Evolutionary conservation across 2,329 filamentous ascomycete species (phyloP).

Genomic region (Exophiala sideris): DNA sequence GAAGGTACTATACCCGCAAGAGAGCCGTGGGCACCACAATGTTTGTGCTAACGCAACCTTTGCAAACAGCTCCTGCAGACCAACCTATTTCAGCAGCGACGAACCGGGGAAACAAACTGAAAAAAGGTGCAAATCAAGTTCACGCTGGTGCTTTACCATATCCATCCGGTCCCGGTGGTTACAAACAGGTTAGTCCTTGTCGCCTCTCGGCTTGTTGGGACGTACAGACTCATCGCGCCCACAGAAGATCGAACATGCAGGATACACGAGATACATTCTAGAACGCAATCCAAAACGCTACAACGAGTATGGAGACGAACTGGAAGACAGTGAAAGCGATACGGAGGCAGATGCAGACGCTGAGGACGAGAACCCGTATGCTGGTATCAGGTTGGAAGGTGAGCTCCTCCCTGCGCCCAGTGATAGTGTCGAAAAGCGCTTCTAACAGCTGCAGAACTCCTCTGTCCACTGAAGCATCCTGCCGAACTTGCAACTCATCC

Average conservation of each 20-base stretch:
- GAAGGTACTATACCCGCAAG: conserved; percentile 36
- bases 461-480: conserved; percentile 61
- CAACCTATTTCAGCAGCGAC: conserved; percentile 53
- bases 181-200: conserved; percentile 50
- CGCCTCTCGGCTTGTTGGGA: background rate
- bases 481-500: conserved; percentile 59
- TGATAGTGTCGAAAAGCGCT: background rate
- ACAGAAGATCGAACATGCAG: conserved; percentile 60
- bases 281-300: conserved; percentile 57
- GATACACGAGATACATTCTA: conserved; percentile 59
- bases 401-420: conserved; percentile 26
- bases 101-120: conserved; percentile 61
- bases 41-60: conserved; percentile 5
- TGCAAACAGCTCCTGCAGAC: conserved; percentile 38
- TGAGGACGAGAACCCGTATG: conserved; percentile 61
- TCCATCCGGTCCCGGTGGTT: conserved; percentile 49
- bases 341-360: conserved; percentile 56
- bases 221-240: conserved; percentile 6
- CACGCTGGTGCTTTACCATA: conserved; percentile 54
- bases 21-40: background rate
- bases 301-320: conserved; percentile 62
- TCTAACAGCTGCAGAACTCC: conserved; percentile 44
- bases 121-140: conserved; percentile 55
- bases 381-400: conserved; percentile 57
- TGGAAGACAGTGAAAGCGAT: conserved; percentile 57